Evolutionary conservation across 2,329 filamentous ascomycete genomes (phyloP).

Genomic region (Penicillium rolfsii): DNA sequence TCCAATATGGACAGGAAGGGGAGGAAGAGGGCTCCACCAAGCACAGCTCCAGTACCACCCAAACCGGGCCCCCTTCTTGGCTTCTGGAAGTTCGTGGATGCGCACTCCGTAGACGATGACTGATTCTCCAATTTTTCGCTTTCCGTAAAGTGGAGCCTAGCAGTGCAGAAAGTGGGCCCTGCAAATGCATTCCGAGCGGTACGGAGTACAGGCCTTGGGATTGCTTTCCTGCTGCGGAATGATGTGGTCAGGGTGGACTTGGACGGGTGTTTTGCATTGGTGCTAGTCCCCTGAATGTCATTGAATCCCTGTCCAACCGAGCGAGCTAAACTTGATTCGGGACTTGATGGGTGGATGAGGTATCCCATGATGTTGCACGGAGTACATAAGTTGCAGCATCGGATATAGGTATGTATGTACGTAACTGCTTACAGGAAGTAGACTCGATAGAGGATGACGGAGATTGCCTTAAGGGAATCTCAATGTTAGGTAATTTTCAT

Average conservation of each 20-base stretch:
- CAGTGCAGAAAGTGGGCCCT: constrained; percentile 30
- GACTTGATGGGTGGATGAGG: not conserved
- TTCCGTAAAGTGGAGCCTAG: constrained; percentile 17
- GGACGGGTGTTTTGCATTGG: constrained; percentile 22
- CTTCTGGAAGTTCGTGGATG: constrained; percentile 27
- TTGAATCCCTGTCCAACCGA: constrained; percentile 14
- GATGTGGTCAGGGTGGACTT: constrained; percentile 9
- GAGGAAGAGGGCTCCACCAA: not conserved
- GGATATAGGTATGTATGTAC: not conserved
- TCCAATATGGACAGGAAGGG: not conserved
- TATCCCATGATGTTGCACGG: constrained; percentile 4
- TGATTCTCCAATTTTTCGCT: constrained; percentile 21
- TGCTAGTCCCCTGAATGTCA: constrained; percentile 14
- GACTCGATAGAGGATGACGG: not conserved
- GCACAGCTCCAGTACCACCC: not conserved
- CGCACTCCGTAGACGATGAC: not conserved
- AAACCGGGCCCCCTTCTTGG: constrained; percentile 10
- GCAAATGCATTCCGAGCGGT: constrained; percentile 22
- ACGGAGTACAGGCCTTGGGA: constrained; percentile 18
- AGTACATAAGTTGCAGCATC: not conserved
- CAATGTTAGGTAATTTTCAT: not conserved
- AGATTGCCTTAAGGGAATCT: not conserved
- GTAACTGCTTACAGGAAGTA: too few relatives aligned
- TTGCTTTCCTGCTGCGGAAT: constrained; percentile 20
- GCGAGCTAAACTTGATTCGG: not conserved